Evolutionary conservation across 148 eudicot genomes (phyloP).

Genomic region (Suaeda aralocaspica): DNA sequence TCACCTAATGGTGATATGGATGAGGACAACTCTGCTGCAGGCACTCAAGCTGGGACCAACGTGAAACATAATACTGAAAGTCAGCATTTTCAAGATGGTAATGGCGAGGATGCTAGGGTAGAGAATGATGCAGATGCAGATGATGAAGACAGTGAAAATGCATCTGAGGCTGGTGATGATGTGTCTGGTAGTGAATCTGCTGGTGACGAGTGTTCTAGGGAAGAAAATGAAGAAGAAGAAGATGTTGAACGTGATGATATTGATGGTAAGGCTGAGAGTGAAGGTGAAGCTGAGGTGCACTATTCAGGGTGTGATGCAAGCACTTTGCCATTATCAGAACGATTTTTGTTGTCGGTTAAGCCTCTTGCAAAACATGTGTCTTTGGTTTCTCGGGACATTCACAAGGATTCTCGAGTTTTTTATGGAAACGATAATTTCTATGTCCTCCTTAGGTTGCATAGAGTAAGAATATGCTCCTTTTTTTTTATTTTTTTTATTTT

Average conservation of each 20-base stretch:
- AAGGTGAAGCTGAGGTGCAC: slow-evolving; percentile 75
- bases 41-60: slow-evolving; percentile 31
- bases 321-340: slow-evolving; percentile 44
- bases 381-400: slow-evolving; percentile 33
- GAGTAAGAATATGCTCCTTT: slow-evolving; percentile 34
- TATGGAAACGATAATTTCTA: slow-evolving; percentile 83
- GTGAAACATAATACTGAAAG: slow-evolving; percentile 32
- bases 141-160: slow-evolving; percentile 84
- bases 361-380: slow-evolving; percentile 67
- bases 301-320: slow-evolving; percentile 47
- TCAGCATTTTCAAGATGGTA: slow-evolving; percentile 30
- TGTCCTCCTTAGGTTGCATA: slow-evolving; percentile 85
- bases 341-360: slow-evolving; percentile 46
- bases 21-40: slow-evolving; percentile 47
- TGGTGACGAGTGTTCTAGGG: slow-evolving; percentile 76
- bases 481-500: background rate
- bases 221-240: slow-evolving; percentile 71
- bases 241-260: slow-evolving; percentile 61
- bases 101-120: slow-evolving; percentile 40
- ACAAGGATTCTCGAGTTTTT: slow-evolving; percentile 48
- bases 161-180: slow-evolving; percentile 64
- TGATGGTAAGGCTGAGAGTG: slow-evolving; percentile 85
- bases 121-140: slow-evolving; percentile 70
- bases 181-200: slow-evolving; percentile 83
- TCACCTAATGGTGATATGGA: slow-evolving; percentile 69